phyloP scores from a whole-genome alignment of 768 basidiomycete species.

The Trametes elegans region DNA sequence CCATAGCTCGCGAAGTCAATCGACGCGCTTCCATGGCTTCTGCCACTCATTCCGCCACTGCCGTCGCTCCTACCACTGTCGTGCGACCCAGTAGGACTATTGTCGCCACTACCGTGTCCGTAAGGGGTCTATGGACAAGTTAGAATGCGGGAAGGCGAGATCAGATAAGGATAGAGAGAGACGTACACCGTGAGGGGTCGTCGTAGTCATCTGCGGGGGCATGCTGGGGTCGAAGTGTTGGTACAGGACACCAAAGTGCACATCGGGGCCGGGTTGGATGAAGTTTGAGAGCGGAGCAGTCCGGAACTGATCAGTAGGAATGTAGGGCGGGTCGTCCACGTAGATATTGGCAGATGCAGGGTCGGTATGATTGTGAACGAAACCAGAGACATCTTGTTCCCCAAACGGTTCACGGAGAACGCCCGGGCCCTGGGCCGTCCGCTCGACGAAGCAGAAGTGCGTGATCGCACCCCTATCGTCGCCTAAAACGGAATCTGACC shows the following conservation, averaged over 20 bases:
- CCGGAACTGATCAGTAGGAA: conserved; percentile 14
- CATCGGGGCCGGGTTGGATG: conserved; percentile 10
- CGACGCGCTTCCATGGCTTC: conserved; percentile 16
- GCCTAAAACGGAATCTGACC: conserved; percentile 19
- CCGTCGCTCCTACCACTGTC: conserved; percentile 13
- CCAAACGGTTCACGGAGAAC: conserved; percentile 7
- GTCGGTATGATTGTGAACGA: conserved; percentile 1
- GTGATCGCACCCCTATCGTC: conserved; percentile 11
- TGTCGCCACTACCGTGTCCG: conserved; percentile 13
- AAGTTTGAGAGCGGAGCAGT: not conserved
- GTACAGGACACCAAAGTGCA: not conserved
- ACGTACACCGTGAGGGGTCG: conserved; percentile 12
- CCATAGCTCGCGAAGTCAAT: conserved; percentile 12
- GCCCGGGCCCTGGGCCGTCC: conserved; percentile 6
- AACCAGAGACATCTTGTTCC: conserved; percentile 6
- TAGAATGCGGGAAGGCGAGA: conserved; percentile 2
- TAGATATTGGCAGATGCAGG: conserved; percentile 15
- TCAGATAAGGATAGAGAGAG: conserved; percentile 16
- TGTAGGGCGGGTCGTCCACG: conserved; percentile 21
- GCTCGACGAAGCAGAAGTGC: conserved; percentile 12
- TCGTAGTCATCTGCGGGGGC: conserved; percentile 9
- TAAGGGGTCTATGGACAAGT: conserved; percentile 5
- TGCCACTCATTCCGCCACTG: conserved; percentile 10
- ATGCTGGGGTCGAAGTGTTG: not conserved
- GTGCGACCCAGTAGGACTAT: conserved; percentile 16